Base-by-base conservation (phyloP, 176 grass and related monocot species). In the Aegilops speltoides region DNA sequence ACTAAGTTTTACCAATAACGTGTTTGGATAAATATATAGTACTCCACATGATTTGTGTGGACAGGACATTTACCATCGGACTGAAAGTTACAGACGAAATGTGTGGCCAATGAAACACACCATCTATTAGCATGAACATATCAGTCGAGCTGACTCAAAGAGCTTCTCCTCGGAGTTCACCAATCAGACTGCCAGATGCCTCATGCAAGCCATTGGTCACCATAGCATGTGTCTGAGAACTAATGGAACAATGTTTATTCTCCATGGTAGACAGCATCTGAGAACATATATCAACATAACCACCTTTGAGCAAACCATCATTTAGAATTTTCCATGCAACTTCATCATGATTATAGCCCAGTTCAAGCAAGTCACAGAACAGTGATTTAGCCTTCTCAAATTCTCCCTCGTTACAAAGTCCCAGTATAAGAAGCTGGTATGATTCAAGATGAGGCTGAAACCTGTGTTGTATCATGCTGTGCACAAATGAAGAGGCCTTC, bases 301-400 rank as follows among this genome's bases (percentile, higher is more conserved):
- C 95, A 69, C 64, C 86, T 85, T 85, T 82, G 25, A 95, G 70
- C 54, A 98, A 82, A 80, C 89, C 91, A 67, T 93, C 93, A 75
- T 90, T 98, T 62, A 98, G 70, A 93, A 98, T 93, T 78, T 93
- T 93, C 93, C 93, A 95, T 66, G 83, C 87, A 84, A 98, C 78
- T 86, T 98, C 95, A 93, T 95, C 89, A 60, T 89, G 83, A 83
- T 95, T 95, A 89, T 90, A 91, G 37, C 85, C 93, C 79, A 89
- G 68, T 77, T 72, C 86, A 88, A 95, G 86, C 76, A 98, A 79
- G 77, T 88, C 83, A 76, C 69, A 77, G 62, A 98, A 95, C 50
- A 93, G 60, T 32, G 36, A 84, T 84, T 90, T 91, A 83, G 82
- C 89, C 66, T 93, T 87, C 83, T 93, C 85, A 89, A 90, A 90